Evolutionary conservation across 169 alveolate genomes (phyloP).

Genomic region (Amoebophrya sp.): DNA sequence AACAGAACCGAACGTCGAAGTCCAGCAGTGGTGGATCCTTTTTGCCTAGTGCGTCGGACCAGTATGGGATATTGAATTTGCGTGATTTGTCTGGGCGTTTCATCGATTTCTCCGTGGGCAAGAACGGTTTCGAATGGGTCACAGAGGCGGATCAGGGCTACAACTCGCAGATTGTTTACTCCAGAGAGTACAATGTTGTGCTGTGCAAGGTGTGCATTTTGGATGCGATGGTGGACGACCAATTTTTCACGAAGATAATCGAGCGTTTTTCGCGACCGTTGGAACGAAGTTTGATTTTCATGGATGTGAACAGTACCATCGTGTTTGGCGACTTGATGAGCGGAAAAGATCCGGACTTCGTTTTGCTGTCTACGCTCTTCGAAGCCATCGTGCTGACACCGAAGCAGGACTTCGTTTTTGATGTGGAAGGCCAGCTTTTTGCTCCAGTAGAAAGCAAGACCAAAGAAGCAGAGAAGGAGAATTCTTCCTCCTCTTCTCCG

Average conservation of each 20-base stretch:
- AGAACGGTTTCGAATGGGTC: neutral
- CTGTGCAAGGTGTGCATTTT: constrained; percentile 17
- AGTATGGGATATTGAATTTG: constrained; percentile 10
- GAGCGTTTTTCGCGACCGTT: neutral
- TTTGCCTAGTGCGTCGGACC: too few relatives aligned
- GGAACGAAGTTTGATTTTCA: neutral
- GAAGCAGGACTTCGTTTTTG: neutral
- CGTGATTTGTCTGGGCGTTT: neutral
- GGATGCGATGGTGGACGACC: neutral
- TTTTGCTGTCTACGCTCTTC: neutral
- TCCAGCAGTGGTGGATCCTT: neutral
- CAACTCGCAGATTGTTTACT: neutral
- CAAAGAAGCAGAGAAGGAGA: neutral
- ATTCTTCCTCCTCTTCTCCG: neutral
- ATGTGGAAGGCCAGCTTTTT: neutral
- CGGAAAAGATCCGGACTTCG: constrained; percentile 15
- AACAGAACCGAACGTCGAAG: neutral
- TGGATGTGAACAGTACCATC: neutral
- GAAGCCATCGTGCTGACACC: neutral
- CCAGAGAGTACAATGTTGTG: neutral
- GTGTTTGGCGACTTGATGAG: constrained; percentile 23
- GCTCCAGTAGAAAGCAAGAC: too few relatives aligned
- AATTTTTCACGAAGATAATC: neutral
- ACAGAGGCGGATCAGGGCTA: neutral
- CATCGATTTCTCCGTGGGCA: neutral